Conservation (phyloP, 2,329 filamentous ascomycete species). For the Trematosphaeria pertusa region DNA sequence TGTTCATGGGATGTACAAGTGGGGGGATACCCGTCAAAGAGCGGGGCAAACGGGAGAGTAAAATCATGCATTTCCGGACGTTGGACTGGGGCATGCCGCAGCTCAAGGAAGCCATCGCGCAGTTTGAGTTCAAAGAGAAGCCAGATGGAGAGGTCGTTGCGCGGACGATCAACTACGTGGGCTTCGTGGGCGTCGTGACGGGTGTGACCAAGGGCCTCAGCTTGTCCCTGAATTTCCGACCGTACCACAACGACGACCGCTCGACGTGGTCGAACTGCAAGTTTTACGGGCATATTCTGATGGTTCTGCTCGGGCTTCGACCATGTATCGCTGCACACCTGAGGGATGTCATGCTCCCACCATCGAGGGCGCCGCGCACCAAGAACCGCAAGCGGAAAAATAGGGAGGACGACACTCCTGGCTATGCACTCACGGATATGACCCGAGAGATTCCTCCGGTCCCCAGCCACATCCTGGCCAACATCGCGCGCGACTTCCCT, state of each 20-base stretch:
- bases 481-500: constrained; percentile 46
- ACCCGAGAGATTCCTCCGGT: not conserved
- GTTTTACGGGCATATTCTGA: constrained; percentile 57
- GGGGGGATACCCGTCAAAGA: constrained; percentile 52
- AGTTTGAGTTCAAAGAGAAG: constrained; percentile 48
- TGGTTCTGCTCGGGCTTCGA: constrained; percentile 62
- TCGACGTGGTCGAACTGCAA: constrained; percentile 41
- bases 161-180: constrained; percentile 58
- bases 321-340: constrained; percentile 62
- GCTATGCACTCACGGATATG: constrained; percentile 1
- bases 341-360: constrained; percentile 52
- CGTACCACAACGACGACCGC: constrained; percentile 54
- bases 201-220: constrained; percentile 57
- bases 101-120: constrained; percentile 51
- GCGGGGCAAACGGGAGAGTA: constrained; percentile 19
- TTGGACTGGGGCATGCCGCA: constrained; percentile 57
- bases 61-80: constrained; percentile 64
- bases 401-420: too few species aligned
- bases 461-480: constrained; percentile 21
- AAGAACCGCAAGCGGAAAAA: not conserved
- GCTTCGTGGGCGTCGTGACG: constrained; percentile 60
- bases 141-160: constrained; percentile 51
- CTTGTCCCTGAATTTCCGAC: constrained; percentile 60
- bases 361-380: not conserved
- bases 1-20: constrained; percentile 71